Percentiles rank a stretch among this genome's conserved stretches.
These are phyloP conservation scores for Tulasnella sp. DNA, from an alignment of 768 basidiomycete genomes.

Conservation along the genomic window DNA sequence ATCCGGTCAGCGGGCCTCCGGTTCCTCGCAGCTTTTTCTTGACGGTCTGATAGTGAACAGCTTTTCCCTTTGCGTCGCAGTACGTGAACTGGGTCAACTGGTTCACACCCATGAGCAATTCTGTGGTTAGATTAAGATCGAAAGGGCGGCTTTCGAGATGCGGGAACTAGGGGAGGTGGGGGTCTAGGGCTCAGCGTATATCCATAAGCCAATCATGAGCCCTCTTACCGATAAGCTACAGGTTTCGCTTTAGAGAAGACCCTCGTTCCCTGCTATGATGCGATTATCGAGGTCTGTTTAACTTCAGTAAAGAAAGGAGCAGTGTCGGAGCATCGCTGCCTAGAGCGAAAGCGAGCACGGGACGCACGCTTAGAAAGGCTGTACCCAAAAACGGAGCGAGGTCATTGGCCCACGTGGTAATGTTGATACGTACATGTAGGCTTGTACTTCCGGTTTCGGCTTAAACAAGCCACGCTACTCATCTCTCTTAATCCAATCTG, in stretches of 20 bases:
- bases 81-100: no score
- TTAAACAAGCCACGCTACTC: conserved; percentile 23
- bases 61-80: no score
- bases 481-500: conserved; percentile 36
- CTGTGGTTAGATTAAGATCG: no score
- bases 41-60: no score
- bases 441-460: conserved; percentile 37
- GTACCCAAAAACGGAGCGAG: conserved; percentile 28
- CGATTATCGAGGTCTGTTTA: conserved; percentile 40
- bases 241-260: no score
- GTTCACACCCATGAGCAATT: no score
- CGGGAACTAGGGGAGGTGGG: no score
- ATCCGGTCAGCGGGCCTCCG: no score
- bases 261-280: no score
- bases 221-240: conserved; percentile 65
- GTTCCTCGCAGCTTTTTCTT: no score
- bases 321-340: conserved; percentile 89
- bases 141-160: no score
- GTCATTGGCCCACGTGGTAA: conserved; percentile 50
- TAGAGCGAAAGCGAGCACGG: conserved; percentile 35
- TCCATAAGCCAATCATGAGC: conserved; percentile 72
- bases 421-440: conserved; percentile 75
- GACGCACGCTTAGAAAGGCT: background rate
- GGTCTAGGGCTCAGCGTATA: no score
- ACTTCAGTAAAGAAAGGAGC: conserved; percentile 62